Base-by-base conservation (phyloP, 1,284 basidiomycete species). In the Microbotryum violaceum region DNA sequence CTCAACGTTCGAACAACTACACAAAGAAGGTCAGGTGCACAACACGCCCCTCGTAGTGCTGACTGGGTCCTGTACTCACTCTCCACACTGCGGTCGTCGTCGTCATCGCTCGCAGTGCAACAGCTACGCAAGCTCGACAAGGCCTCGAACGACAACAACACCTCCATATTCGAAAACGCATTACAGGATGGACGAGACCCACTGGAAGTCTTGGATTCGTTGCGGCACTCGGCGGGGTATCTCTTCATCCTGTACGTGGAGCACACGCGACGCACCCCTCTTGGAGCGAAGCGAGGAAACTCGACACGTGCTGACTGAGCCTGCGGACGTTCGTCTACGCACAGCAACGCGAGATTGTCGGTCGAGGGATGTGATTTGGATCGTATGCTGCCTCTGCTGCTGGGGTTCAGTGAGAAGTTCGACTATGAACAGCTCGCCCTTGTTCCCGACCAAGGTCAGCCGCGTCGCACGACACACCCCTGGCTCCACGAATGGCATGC, bases 201-300 rank as follows among this genome's bases (percentile, higher is more conserved):
- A 6, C 71, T 88, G 57, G 65, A 74, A 3, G 70, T 84, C 14
- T 74, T 89, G 49, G 79, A 85, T 65, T 73, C 81, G 25, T 74
- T 77, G 42, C 71, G 71, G 46, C 81, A 86, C 72, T 85, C 85
- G 1, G 72, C 88, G 6, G 85, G 83, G 0, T 80, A 81, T 49
- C 74, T 89, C 42, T 85, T 83, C 69, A 84, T 89, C 48, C 72
- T 89, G 87, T 88, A 69, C 75, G 85, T 78, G 21, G 42, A 31
- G 10, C n/a, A 8, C 20, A 12, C 33, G 46, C 6, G 49, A 42
- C 23, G 27, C 27, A 27, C 27, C 27, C n/a, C 20, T 4, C 20
- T 16, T 42, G 52, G 4, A 8, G 27, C 2, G 20, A 20, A 3
- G 56, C 37, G 49, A 46, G n/a, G n/a, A n/a, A 14, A 54, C 20